Evolutionary conservation across 768 basidiomycete genomes (phyloP), one percentile per base, ranked within the genome.

Genomic region (Grammothele lineata): DNA sequence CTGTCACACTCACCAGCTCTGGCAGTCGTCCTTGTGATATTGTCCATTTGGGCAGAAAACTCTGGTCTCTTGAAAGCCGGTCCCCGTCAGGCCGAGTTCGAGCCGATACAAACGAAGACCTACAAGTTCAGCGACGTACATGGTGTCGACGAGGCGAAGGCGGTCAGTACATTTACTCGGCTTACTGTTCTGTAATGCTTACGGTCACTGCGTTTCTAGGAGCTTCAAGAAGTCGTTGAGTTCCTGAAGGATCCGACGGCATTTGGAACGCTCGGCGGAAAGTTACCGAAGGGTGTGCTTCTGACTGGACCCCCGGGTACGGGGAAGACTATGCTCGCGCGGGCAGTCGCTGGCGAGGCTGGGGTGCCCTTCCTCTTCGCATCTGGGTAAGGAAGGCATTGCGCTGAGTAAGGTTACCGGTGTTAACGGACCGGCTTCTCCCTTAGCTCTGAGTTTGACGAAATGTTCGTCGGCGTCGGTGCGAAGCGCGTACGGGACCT

Each of bases 291-390:
- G 64, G 96, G 96, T 53, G 83, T 98, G 37, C 71, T 97, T 11
- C 78, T 90, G 27, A 90, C 88, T n/a, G 91, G 92, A 19, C 83
- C 86, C 19, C 91, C 92, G 24, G 92, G 95, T 53, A 98, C 96
- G 14, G 96, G 96, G 62, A 99, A 99, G 73, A 99, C 96, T 2
- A 80, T 98, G 78, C 75, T 99, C n/a, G 96, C 96, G 5, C 75
- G 95, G 50, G 96, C 96, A 8, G 86, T 97, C 5, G 96, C 96
- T 3, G 96, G 96, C 38, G 96, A 99, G 71, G 96, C 96, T 14
- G 94, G 87, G 14, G 96, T 99, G 34, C 92, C 93, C 0, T 99
- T 99, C 74, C 84, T 97, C 66, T 96, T 94, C 60, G 92, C 95
- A 27, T 92, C 90, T 26, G 96, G 95, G 83, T 84, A 60, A 57